phyloP scores from a whole-genome alignment of 208 protist species.

The Crithidia fasciculata region DNA sequence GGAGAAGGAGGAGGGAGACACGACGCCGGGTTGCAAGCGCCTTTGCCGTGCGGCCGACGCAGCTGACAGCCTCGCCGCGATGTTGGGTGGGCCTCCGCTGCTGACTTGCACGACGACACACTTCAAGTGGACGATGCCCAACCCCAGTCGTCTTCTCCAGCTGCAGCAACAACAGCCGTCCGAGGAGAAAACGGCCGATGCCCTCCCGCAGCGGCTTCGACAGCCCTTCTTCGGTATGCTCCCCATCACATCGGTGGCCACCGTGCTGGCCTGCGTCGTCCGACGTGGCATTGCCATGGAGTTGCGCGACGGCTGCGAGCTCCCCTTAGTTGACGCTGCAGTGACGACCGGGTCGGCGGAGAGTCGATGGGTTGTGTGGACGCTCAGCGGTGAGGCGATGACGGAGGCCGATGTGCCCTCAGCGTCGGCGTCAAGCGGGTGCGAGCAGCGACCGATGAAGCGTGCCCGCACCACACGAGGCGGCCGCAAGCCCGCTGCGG shows the following conservation, averaged over 20 bases:
- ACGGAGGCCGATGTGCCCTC: neutral
- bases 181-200: neutral
- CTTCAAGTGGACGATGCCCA: constrained; percentile 72
- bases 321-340: constrained; percentile 45
- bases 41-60: neutral
- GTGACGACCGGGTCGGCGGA: constrained; percentile 41
- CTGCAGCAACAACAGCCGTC: neutral
- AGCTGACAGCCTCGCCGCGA: neutral
- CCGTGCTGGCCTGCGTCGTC: constrained; percentile 57
- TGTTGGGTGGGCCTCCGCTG: constrained; percentile 9
- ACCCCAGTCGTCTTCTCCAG: constrained; percentile 21
- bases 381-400: constrained; percentile 18
- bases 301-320: constrained; percentile 51
- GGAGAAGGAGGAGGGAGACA: no score
- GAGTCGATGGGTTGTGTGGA: constrained; percentile 66
- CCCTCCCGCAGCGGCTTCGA: neutral
- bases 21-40: no score
- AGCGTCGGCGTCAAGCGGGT: neutral
- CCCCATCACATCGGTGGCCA: constrained; percentile 53
- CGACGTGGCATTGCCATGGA: constrained; percentile 61
- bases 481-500: neutral
- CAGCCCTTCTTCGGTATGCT: constrained; percentile 51
- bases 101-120: constrained; percentile 64
- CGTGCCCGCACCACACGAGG: neutral
- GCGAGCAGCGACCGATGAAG: neutral